These are phyloP conservation scores for Didymosphaeria variabile DNA, from an alignment of 2,329 filamentous ascomycete genomes.

Conservation along the genomic window DNA sequence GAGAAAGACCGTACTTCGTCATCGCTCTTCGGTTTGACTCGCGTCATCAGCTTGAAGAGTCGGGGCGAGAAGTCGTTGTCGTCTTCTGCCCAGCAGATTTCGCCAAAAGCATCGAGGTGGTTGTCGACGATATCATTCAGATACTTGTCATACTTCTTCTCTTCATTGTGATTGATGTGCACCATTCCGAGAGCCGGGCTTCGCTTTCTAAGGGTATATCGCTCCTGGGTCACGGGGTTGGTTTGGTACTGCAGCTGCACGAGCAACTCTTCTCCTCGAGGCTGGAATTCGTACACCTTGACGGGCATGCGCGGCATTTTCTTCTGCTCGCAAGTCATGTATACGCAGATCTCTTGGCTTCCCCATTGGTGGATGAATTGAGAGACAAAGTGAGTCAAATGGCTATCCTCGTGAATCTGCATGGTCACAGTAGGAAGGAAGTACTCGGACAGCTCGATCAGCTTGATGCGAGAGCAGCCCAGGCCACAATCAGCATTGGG, in stretches of 20 bases:
- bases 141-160: constrained; percentile 56
- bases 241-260: constrained; percentile 55
- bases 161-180: constrained; percentile 56
- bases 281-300: constrained; percentile 58
- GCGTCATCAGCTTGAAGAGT: constrained; percentile 54
- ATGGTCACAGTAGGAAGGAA: constrained; percentile 56
- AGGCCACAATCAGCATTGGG: constrained; percentile 53
- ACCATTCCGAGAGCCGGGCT: constrained; percentile 58
- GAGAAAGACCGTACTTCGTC: constrained; percentile 42
- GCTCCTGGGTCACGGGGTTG: constrained; percentile 45
- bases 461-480: constrained; percentile 56
- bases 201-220: constrained; percentile 44
- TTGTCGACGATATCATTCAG: constrained; percentile 54
- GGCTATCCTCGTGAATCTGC: constrained; percentile 54
- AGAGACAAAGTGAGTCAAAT: constrained; percentile 52
- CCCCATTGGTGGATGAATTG: constrained; percentile 50
- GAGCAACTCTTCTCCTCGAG: constrained; percentile 51
- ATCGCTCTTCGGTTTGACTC: constrained; percentile 50
- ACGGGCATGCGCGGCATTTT: constrained; percentile 55
- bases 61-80: constrained; percentile 55
- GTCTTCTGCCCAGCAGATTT: constrained; percentile 57
- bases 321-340: constrained; percentile 53
- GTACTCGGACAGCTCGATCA: constrained; percentile 53
- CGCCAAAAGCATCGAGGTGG: constrained; percentile 53
- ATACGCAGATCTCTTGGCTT: constrained; percentile 51